Conservation (phyloP, 352 stramenopile species). For the Phytophthora sp. region DNA sequence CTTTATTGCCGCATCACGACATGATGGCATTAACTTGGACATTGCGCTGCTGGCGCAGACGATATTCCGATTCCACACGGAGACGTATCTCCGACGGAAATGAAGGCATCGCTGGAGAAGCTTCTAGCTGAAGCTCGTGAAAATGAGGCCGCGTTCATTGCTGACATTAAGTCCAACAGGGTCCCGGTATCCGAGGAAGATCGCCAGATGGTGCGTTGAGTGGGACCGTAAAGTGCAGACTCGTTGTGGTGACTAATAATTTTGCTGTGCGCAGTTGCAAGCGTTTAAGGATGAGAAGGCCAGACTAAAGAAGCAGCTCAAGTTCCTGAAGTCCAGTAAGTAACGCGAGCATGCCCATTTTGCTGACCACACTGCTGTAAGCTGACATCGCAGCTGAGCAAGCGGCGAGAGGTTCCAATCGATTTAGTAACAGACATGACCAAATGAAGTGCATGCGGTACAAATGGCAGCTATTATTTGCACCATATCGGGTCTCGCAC, state of each 20-base stretch:
- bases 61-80: constrained; percentile 60
- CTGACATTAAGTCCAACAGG: constrained; percentile 72
- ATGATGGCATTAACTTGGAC: not conserved
- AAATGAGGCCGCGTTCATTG: constrained; percentile 82
- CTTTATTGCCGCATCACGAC: constrained; percentile 7
- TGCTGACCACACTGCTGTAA: constrained; percentile 3
- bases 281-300: constrained; percentile 89
- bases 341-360: constrained; percentile 29
- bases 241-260: not conserved
- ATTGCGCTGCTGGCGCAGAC: constrained; percentile 27
- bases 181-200: constrained; percentile 66
- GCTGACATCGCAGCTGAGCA: constrained; percentile 4
- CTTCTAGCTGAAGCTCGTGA: constrained; percentile 75
- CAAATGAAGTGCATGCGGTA: constrained; percentile 22
- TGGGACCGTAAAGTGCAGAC: not conserved
- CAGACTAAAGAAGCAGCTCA: constrained; percentile 86
- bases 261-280: constrained; percentile 55
- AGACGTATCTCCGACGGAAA: constrained; percentile 61
- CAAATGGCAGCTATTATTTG: constrained; percentile 16
- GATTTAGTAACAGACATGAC: constrained; percentile 13
- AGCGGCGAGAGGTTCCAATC: not conserved
- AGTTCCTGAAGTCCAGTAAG: constrained; percentile 73
- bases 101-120: constrained; percentile 80
- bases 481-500: constrained; percentile 5
- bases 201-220: constrained; percentile 69